Base-by-base conservation (phyloP, 768 basidiomycete genomes). In the Suillus occidentalis region DNA sequence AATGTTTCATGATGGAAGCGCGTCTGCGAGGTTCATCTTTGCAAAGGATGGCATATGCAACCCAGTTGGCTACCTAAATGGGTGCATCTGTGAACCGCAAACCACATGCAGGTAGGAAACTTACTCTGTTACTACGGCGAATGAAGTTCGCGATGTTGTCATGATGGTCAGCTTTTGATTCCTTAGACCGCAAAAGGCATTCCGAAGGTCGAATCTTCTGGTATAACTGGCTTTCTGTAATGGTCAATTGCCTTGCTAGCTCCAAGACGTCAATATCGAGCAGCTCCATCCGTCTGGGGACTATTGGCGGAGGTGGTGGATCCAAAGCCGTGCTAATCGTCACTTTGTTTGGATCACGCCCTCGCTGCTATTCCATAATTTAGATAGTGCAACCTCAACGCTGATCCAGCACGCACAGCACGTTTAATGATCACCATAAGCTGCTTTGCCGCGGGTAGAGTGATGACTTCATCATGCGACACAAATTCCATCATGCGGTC, bases 231-330 rank as follows among this genome's bases (percentile, higher is more conserved):
- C 82, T 84, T 72, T 90, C 89, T 69, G 86, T 81, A 67, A 89
- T 83, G 0, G 89, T 90, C 67, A 90, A 73, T 73, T 90, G 89
- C 16, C 89, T 80, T 0, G 89, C 89, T 4, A 90, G 72, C 70
- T 90, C 89, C 55, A 87, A 71, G 0, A 89, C 82, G 67, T 88
- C 84, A 55, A 90, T 82, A 61, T 90, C 89, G 13, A 82, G 68
- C 5, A 90, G 69, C 52, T 85, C 85, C 64, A 87, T 69, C 65
- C 82, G 83, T 70, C 77, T 80, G 8, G 76, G 77, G 61, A 78
- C 77, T 62, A 81, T 81, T 7, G 87, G 88, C 1, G 86, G 69
- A 13, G 83, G 77, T 1, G 88, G 87, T 4, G 84, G 80, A 1
- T 76, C 67, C 18, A 73, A 62, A 14, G 73, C 72, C 10, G 77